Evolutionary conservation across 495 filamentous ascomycete species (phyloP).

Genomic region (Neurospora tetraspora): DNA sequence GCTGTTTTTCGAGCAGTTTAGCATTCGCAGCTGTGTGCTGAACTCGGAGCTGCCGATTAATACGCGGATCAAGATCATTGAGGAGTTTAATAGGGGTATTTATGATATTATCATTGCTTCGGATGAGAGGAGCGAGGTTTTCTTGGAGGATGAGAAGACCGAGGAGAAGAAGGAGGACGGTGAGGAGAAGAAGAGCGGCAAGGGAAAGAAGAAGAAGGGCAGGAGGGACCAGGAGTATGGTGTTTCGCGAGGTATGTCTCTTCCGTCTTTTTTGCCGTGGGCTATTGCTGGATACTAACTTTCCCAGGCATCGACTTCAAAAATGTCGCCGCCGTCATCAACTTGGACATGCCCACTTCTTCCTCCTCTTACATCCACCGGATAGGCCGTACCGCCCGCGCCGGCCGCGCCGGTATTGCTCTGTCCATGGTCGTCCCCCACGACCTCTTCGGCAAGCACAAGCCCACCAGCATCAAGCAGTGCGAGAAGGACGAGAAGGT

Average conservation of each 20-base stretch:
- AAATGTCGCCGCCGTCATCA: constrained; percentile 87
- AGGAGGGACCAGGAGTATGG: constrained; percentile 72
- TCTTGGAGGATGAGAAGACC: constrained; percentile 49
- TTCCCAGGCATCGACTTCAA: constrained; percentile 71
- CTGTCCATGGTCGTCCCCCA: constrained; percentile 86
- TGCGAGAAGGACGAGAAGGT: constrained; percentile 76
- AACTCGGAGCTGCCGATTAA: constrained; percentile 95
- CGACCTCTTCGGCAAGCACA: constrained; percentile 75
- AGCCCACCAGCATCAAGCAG: constrained; percentile 63
- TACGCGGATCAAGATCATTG: constrained; percentile 83
- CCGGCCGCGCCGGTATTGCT: constrained; percentile 82
- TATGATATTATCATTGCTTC: constrained; percentile 97
- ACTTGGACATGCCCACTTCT: constrained; percentile 86
- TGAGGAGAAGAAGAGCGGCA: constrained; percentile 9
- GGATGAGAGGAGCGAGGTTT: constrained; percentile 73
- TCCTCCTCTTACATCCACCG: constrained; percentile 91
- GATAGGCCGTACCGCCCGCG: constrained; percentile 86
- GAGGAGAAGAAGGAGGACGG: constrained; percentile 19
- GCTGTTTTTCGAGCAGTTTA: constrained; percentile 94
- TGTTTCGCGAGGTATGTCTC: constrained; percentile 58
- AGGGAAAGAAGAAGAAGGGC: constrained; percentile 17
- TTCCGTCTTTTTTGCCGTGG: too few relatives aligned
- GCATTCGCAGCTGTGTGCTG: constrained; percentile 83
- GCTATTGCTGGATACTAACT: not conserved
- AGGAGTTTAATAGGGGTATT: constrained; percentile 71